phyloP scores from a whole-genome alignment of 2,329 filamentous ascomycete species.

The Aureobasidium lini region DNA sequence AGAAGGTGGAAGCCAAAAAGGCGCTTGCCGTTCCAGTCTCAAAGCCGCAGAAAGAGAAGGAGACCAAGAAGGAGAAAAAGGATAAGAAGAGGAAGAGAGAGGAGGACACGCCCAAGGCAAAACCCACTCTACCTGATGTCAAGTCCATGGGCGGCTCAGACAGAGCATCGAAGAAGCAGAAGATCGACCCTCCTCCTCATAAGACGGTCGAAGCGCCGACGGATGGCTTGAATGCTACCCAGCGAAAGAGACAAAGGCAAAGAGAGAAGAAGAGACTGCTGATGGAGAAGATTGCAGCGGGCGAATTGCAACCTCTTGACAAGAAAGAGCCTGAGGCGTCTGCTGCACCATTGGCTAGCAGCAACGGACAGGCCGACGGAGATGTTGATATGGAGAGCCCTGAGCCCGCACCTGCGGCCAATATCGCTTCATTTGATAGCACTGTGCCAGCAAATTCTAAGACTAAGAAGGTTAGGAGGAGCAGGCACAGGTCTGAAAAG shows the following conservation, averaged over 20 bases:
- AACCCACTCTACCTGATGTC: not conserved
- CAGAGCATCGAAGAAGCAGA: not conserved
- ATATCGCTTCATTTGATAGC: not conserved
- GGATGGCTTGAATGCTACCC: no score
- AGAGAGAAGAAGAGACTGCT: not conserved
- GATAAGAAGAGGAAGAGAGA: slow-evolving; percentile 12
- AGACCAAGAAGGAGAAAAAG: slow-evolving; percentile 3
- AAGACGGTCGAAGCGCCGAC: not conserved
- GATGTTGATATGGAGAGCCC: not conserved
- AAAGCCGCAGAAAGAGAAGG: not conserved
- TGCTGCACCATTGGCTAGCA: not conserved
- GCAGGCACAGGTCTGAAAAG: not conserved
- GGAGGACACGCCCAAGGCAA: not conserved
- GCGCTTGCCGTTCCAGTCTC: not conserved
- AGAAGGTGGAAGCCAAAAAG: not conserved
- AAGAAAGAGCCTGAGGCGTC: not conserved
- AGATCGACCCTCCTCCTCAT: not conserved
- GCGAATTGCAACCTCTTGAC: not conserved
- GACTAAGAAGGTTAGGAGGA: slow-evolving; percentile 5
- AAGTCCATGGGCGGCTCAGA: not conserved
- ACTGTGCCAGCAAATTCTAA: not conserved
- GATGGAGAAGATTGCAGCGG: not conserved
- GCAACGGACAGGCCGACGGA: not conserved
- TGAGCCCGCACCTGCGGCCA: not conserved
- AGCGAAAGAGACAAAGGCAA: not conserved